Conservation (phyloP, 345 rosid genomes). For the Adansonia digitata region DNA sequence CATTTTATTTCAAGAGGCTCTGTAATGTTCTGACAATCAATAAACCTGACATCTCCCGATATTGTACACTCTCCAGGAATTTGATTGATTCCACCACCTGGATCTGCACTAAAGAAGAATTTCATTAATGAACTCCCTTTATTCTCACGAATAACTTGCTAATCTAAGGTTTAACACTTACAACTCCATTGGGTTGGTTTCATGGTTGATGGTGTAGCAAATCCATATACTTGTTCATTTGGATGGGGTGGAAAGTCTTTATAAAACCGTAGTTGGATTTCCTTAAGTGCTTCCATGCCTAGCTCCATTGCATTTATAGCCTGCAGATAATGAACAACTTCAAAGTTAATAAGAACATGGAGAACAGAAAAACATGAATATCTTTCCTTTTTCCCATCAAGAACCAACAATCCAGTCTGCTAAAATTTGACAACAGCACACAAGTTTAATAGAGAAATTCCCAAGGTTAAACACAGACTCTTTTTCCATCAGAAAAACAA, state of each 20-base stretch:
- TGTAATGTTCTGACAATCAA: slow-evolving; percentile 1
- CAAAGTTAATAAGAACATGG: neutral
- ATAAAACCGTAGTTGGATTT: slow-evolving; percentile 75
- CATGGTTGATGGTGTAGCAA: slow-evolving; percentile 97
- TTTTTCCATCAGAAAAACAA: neutral
- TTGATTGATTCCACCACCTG: slow-evolving; percentile 98
- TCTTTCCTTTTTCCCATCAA: neutral
- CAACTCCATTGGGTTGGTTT: slow-evolving; percentile 98
- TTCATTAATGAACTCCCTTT: slow-evolving; percentile 19
- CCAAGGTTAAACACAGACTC: neutral
- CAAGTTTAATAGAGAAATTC: neutral
- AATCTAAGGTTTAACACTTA: slow-evolving; percentile 31
- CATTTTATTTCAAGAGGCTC: neutral
- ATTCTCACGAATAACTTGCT: slow-evolving; percentile 9
- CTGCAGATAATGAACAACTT: slow-evolving; percentile 33
- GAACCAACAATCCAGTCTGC: neutral
- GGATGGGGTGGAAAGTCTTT: slow-evolving; percentile 85
- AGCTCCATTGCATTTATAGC: slow-evolving; percentile 92
- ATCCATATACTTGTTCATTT: slow-evolving; percentile 71
- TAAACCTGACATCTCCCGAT: slow-evolving; percentile 90
- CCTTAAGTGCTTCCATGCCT: slow-evolving; percentile 83
- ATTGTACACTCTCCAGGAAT: slow-evolving; percentile 87
- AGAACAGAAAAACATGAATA: neutral
- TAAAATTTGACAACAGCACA: neutral
- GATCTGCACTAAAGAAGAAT: slow-evolving; percentile 46